Conservation (phyloP, 2,329 filamentous ascomycete species). For the Thielaviopsis populi region DNA sequence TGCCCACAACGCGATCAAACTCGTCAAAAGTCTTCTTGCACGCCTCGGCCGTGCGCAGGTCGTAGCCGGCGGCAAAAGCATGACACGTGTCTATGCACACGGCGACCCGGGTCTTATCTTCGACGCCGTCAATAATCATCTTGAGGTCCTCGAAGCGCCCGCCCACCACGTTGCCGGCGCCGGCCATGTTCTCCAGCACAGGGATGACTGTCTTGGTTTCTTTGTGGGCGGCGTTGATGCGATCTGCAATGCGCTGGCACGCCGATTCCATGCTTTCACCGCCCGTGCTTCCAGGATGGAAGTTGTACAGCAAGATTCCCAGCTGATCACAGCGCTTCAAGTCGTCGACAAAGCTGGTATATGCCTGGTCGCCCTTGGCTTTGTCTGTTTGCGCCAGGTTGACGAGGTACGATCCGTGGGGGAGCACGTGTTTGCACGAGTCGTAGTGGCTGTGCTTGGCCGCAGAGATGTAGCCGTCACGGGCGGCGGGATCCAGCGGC, state of each 20-base stretch:
- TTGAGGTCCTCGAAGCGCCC: conserved; percentile 72
- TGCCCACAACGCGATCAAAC: conserved; percentile 65
- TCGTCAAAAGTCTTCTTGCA: conserved; percentile 59
- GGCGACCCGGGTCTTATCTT: conserved; percentile 71
- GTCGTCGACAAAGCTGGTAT: conserved; percentile 75
- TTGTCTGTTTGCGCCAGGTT: conserved; percentile 79
- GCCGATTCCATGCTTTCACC: conserved; percentile 49
- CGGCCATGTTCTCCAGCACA: conserved; percentile 91
- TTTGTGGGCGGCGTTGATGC: conserved; percentile 68
- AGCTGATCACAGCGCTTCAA: conserved; percentile 70
- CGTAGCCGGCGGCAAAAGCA: conserved; percentile 86
- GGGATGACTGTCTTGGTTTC: conserved; percentile 66
- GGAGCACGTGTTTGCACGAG: conserved; percentile 58
- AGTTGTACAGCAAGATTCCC: conserved; percentile 89
- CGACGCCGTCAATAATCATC: conserved; percentile 65
- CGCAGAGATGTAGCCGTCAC: conserved; percentile 51
- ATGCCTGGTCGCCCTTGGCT: conserved; percentile 71
- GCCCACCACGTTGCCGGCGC: conserved; percentile 74
- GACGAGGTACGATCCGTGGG: conserved; percentile 91
- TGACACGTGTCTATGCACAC: conserved; percentile 97
- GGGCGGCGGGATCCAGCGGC: conserved; percentile 52
- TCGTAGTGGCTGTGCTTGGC: conserved; percentile 59
- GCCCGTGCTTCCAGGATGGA: conserved; percentile 79
- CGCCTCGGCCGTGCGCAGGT: conserved; percentile 58
- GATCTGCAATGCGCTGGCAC: conserved; percentile 61